These are phyloP conservation scores for Penicillium sp. DNA, from an alignment of 2,329 filamentous ascomycete genomes.

Conservation along the genomic window DNA sequence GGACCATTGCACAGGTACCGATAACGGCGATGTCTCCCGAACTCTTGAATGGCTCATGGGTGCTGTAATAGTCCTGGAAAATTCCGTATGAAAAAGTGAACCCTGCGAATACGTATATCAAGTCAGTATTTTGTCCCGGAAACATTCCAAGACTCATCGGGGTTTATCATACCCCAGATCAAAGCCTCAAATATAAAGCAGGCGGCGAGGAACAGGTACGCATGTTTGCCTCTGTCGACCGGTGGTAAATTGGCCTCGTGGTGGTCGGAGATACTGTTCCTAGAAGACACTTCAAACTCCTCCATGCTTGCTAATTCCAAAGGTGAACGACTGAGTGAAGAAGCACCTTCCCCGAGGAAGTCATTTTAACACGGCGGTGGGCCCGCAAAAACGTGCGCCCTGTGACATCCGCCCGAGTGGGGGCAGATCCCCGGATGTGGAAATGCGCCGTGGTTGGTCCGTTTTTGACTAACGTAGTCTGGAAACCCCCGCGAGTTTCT, in stretches of 20 bases:
- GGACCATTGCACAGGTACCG: conserved; percentile 47
- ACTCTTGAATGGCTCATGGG: conserved; percentile 54
- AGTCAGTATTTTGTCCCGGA: background rate
- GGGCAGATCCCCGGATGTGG: background rate
- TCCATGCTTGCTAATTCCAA: conserved; percentile 8
- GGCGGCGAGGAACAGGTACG: conserved; percentile 50
- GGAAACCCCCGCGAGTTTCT: background rate
- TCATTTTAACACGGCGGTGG: background rate
- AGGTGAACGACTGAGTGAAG: background rate
- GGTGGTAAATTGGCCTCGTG: conserved; percentile 27
- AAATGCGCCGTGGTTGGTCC: background rate
- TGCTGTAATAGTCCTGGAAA: conserved; percentile 68
- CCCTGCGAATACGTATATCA: background rate
- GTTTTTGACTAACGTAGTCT: background rate
- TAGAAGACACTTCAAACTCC: conserved; percentile 7
- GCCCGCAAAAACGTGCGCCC: background rate
- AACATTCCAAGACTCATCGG: background rate
- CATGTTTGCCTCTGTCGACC: conserved; percentile 39
- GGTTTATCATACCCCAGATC: conserved; percentile 49
- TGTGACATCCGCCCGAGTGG: background rate
- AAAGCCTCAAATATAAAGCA: conserved; percentile 55
- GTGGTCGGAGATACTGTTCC: conserved; percentile 5
- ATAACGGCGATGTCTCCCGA: conserved; percentile 57
- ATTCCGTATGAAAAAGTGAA: conserved; percentile 39
- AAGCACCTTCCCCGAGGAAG: background rate